Evolutionary conservation across 78 protist species (phyloP).

Genomic region (Dictyostelium intermedium): DNA sequence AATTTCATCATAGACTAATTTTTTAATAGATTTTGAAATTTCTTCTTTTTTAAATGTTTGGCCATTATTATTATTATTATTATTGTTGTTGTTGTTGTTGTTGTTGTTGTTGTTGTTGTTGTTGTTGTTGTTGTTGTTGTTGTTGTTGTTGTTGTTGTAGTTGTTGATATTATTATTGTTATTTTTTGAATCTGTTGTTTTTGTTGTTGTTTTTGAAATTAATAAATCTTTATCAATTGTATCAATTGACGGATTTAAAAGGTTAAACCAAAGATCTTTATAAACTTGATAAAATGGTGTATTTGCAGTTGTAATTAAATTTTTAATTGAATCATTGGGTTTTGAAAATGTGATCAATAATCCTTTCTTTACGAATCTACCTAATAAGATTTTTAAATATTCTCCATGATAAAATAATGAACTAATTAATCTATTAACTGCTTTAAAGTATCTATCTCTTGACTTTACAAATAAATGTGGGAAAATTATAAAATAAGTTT

Average conservation of each 20-base stretch:
- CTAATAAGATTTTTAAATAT: conserved; percentile 20
- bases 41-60: not conserved
- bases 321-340: conserved; percentile 19
- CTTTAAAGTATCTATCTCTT: conserved; percentile 49
- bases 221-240: not conserved
- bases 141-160: not conserved
- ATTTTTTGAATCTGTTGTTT: too few species aligned
- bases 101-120: not conserved
- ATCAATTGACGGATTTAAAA: conserved; percentile 36
- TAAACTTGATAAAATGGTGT: conserved; percentile 57
- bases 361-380: conserved; percentile 32
- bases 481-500: conserved; percentile 62
- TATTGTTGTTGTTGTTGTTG: not conserved
- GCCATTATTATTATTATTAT: not conserved
- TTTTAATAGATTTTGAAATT: not conserved
- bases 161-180: not conserved
- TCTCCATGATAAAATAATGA: conserved; percentile 44
- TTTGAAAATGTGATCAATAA: conserved; percentile 63
- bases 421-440: conserved; percentile 41
- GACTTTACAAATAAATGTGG: conserved; percentile 54
- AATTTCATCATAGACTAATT: conserved; percentile 51
- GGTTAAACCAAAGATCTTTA: conserved; percentile 41
- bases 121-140: not conserved
- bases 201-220: not conserved
- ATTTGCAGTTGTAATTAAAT: conserved; percentile 44